Conservation (phyloP, 768 basidiomycete genomes). For the Lentinula guzmanii region DNA sequence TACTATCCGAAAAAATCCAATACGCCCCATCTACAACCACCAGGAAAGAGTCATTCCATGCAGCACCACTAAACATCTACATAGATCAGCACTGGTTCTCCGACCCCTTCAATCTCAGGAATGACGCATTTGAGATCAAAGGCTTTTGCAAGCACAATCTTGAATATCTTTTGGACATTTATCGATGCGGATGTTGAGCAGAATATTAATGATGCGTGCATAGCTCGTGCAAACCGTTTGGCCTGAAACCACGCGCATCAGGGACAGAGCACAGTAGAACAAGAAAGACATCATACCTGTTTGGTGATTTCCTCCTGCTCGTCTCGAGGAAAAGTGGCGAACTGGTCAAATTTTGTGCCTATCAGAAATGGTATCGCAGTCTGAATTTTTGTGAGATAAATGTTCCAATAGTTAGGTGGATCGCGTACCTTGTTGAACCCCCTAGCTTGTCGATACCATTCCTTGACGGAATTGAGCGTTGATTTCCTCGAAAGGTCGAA, state of each 20-base stretch:
- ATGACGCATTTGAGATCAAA: constrained; percentile 99
- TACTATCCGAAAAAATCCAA: constrained; percentile 8
- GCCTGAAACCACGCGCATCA: constrained; percentile 45
- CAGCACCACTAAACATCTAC: constrained; percentile 62
- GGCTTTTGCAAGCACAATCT: constrained; percentile 94
- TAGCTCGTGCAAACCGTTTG: constrained; percentile 95
- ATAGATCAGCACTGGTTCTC: constrained; percentile 93
- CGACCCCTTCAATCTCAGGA: constrained; percentile 94
- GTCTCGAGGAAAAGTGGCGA: constrained; percentile 91
- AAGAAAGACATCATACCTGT: constrained; percentile 49
- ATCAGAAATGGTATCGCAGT: constrained; percentile 98
- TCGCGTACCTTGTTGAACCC: constrained; percentile 93
- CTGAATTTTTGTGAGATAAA: constrained; percentile 30
- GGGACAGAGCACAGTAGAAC: not conserved
- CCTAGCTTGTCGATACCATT: constrained; percentile 98
- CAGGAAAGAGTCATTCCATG: constrained; percentile 11
- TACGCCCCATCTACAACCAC: constrained; percentile 4
- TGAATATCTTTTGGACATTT: constrained; percentile 99
- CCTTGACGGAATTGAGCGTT: constrained; percentile 97
- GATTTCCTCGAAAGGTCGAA: constrained; percentile 97
- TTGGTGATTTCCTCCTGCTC: constrained; percentile 99
- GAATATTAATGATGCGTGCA: constrained; percentile 99
- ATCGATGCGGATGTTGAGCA: constrained; percentile 98
- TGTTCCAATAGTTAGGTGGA: not conserved
- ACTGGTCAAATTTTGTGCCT: constrained; percentile 98